phyloP scores from a whole-genome alignment of 805 yeast genomes.

The Metschnikowia shivogae region DNA sequence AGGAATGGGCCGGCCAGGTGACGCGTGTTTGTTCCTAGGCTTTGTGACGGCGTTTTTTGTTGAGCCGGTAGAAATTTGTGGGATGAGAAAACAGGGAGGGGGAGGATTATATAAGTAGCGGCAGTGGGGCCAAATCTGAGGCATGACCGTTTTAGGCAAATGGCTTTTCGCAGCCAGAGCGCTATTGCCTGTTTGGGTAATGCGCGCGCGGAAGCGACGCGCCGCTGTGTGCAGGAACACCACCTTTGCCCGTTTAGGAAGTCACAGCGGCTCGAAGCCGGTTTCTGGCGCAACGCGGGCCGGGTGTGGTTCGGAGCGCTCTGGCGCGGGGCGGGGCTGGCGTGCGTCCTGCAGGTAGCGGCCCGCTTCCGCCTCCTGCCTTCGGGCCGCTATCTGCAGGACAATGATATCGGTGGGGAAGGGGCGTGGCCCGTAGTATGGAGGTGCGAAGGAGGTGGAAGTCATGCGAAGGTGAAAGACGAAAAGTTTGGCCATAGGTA shows the following conservation, averaged over 20 bases:
- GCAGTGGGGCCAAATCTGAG: not conserved
- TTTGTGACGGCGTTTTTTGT: no score
- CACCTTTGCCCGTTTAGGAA: not conserved
- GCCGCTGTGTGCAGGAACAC: no score
- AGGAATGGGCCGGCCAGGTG: no score
- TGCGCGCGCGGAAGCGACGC: not conserved
- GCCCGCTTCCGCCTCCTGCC: no score
- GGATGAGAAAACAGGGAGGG: not conserved
- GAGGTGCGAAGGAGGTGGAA: not conserved
- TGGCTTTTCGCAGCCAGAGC: constrained; percentile 15
- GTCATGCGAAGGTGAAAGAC: not conserved
- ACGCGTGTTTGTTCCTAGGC: no score
- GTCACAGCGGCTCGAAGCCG: not conserved
- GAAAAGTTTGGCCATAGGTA: not conserved
- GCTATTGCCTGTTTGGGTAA: constrained; percentile 15
- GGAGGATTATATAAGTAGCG: not conserved
- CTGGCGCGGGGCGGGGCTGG: not conserved
- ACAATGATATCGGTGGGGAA: not conserved
- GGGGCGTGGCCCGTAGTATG: not conserved
- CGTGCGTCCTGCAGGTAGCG: no score
- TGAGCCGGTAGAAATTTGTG: no score
- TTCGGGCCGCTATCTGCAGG: not conserved
- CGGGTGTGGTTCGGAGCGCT: no score
- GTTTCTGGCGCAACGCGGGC: no score
- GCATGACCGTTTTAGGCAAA: constrained; percentile 11